Evolutionary conservation across 345 rosid genomes (phyloP).

Genomic region (Corchorus olitorius): DNA sequence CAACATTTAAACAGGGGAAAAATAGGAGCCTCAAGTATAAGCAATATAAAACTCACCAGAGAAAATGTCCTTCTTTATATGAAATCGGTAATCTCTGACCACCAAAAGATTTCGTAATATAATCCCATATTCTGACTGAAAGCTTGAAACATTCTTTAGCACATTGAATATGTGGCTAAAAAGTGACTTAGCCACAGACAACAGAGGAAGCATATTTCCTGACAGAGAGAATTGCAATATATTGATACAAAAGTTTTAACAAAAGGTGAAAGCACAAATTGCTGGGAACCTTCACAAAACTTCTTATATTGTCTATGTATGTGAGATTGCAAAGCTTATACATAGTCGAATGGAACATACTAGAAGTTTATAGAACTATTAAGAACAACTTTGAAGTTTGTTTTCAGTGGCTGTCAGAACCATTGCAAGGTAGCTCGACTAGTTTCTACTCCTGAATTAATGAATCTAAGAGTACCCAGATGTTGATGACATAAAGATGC

Average conservation of each 20-base stretch:
- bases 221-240: conserved; percentile 25
- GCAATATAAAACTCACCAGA: conserved; percentile 52
- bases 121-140: conserved; percentile 83
- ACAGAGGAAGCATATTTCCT: conserved; percentile 64
- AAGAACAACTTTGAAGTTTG: background rate
- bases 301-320: background rate
- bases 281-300: background rate
- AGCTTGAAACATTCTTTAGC: conserved; percentile 69
- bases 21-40: conserved; percentile 11
- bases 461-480: conserved; percentile 8
- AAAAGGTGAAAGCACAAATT: conserved; percentile 7
- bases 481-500: conserved; percentile 1
- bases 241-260: background rate
- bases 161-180: conserved; percentile 74
- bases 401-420: background rate
- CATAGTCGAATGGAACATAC: background rate
- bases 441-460: background rate
- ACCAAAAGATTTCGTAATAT: conserved; percentile 76
- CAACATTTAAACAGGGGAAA: conserved; percentile 17
- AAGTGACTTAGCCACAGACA: conserved; percentile 63
- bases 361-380: background rate
- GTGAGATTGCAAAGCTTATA: background rate
- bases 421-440: background rate
- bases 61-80: conserved; percentile 70
- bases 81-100: conserved; percentile 68